Percentiles rank a stretch among this genome's conserved stretches.
Conservation (phyloP, 257 asterid genomes). For the Ajuga chamaepitys region DNA sequence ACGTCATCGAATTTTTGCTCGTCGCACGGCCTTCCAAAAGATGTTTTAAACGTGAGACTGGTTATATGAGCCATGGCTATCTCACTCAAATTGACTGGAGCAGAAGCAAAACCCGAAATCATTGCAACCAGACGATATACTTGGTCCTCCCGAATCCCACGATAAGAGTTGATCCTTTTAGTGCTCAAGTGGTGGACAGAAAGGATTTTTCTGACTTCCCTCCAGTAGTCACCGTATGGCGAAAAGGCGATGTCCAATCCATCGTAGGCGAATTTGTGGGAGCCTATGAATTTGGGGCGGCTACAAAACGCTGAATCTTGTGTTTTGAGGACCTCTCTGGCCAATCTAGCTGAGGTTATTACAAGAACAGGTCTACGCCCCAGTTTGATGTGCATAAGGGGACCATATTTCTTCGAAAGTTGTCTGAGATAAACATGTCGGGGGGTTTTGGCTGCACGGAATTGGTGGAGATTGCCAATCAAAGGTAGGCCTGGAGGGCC, state of each 20-base stretch:
- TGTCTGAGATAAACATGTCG: background rate
- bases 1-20: too few relatives aligned
- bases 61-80: too few relatives aligned
- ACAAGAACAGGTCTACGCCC: background rate
- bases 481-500: constrained; percentile 7
- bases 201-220: background rate
- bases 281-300: background rate
- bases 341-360: background rate
- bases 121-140: background rate
- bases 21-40: too few relatives aligned
- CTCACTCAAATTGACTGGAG: too few relatives aligned
- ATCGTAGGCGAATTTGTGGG: background rate
- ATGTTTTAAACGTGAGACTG: too few relatives aligned
- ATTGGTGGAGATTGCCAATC: background rate
- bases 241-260: too few relatives aligned
- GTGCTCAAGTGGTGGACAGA: background rate
- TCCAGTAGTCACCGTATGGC: background rate
- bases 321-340: background rate
- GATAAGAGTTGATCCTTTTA: background rate
- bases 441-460: background rate
- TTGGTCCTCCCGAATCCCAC: background rate
- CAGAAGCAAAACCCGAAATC: background rate
- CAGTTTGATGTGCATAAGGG: background rate
- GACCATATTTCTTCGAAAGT: background rate
- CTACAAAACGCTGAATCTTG: background rate